Evolutionary conservation across 2,329 filamentous ascomycete genomes (phyloP).

Genomic region (Sporothrix dimorphospora): DNA sequence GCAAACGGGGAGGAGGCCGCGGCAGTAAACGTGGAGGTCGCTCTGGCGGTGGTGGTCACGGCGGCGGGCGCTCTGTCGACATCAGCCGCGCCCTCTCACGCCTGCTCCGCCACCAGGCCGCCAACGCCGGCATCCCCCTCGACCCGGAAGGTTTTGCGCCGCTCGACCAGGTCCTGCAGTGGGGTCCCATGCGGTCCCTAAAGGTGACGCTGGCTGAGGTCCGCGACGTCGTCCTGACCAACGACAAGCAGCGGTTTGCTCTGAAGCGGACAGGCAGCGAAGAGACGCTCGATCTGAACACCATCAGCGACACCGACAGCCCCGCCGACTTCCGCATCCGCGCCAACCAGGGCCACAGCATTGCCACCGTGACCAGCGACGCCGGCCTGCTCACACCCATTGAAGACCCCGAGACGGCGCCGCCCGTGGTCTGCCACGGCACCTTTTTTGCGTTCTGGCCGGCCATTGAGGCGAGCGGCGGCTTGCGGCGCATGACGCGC

Average conservation of each 20-base stretch:
- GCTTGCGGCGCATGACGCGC: conserved; percentile 77
- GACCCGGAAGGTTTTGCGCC: conserved; percentile 63
- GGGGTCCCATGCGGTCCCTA: conserved; percentile 65
- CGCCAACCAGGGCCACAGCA: conserved; percentile 92
- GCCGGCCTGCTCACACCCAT: conserved; percentile 68
- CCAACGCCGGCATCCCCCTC: conserved; percentile 58
- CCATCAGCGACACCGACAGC: conserved; percentile 44
- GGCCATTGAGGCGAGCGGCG: conserved; percentile 73
- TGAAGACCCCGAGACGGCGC: conserved; percentile 62
- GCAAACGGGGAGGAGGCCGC: neutral
- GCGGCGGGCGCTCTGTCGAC: conserved; percentile 49
- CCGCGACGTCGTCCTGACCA: conserved; percentile 66
- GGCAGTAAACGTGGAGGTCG: neutral
- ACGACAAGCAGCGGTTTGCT: conserved; percentile 90
- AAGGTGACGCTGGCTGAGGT: conserved; percentile 78
- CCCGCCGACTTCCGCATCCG: conserved; percentile 80
- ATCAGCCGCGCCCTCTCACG: conserved; percentile 59
- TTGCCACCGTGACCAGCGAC: conserved; percentile 69
- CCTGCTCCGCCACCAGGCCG: conserved; percentile 60
- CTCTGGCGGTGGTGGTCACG: conserved; percentile 40
- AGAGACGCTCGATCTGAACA: conserved; percentile 28
- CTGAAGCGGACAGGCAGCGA: conserved; percentile 60
- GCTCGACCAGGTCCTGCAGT: conserved; percentile 59
- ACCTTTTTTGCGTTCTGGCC: conserved; percentile 84
- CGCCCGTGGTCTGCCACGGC: conserved; percentile 76